phyloP scores from a whole-genome alignment of 805 yeast genomes.

The Saccharomycopsis guyanensis region DNA sequence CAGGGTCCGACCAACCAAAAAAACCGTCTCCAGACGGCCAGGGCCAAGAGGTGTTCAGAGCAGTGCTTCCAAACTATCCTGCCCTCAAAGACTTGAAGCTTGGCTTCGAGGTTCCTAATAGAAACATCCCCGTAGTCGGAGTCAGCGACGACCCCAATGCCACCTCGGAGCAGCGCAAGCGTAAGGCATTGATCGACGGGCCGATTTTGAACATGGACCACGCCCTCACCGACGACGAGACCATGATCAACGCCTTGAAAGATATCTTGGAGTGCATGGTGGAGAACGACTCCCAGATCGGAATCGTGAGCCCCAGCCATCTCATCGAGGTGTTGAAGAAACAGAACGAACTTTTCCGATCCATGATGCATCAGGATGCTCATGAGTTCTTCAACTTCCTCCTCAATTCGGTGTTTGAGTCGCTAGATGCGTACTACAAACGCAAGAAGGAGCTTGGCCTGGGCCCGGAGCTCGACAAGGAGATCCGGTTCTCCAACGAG shows the following conservation, averaged over 20 bases:
- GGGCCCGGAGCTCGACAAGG: slow-evolving; percentile 7
- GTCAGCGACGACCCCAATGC: slow-evolving; percentile 36
- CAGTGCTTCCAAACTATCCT: slow-evolving; percentile 25
- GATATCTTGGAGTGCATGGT: slow-evolving; percentile 81
- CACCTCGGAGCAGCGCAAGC: slow-evolving; percentile 65
- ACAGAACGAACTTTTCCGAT: slow-evolving; percentile 78
- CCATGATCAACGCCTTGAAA: slow-evolving; percentile 60
- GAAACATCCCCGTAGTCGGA: slow-evolving; percentile 39
- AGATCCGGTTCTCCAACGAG: slow-evolving; percentile 48
- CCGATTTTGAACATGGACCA: slow-evolving; percentile 81
- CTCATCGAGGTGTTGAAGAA: slow-evolving; percentile 69
- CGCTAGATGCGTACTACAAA: slow-evolving; percentile 29
- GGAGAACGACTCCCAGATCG: slow-evolving; percentile 60
- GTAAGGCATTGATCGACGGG: slow-evolving; percentile 69
- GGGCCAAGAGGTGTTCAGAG: slow-evolving; percentile 1
- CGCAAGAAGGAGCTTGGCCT: slow-evolving; percentile 8
- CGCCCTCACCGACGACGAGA: slow-evolving; percentile 45
- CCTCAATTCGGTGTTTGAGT: slow-evolving; percentile 57
- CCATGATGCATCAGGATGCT: slow-evolving; percentile 96
- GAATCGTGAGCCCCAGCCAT: slow-evolving; percentile 77
- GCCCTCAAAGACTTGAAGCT: slow-evolving; percentile 25
- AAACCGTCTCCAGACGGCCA: background rate
- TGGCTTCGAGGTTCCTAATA: slow-evolving; percentile 34
- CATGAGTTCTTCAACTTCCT: slow-evolving; percentile 90
- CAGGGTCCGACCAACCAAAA: background rate